Conservation (phyloP, 2,329 filamentous ascomycete species). For the Colletotrichum coccodes region DNA sequence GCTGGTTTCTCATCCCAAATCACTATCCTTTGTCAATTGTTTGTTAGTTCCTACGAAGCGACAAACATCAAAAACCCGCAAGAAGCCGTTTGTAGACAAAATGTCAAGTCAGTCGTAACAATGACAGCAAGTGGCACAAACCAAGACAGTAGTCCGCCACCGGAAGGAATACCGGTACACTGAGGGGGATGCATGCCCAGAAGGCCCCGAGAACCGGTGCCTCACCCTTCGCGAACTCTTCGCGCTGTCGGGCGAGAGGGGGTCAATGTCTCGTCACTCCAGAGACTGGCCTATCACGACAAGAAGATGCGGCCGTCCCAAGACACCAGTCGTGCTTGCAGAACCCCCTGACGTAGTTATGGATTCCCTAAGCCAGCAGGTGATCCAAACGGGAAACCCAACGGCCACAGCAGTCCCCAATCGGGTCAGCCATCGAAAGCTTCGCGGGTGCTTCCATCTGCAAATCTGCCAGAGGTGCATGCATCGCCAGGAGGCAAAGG, state of each 20-base stretch:
- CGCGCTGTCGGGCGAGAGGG: background rate
- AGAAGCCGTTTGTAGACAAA: background rate
- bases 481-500: constrained; percentile 6
- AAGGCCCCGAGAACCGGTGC: background rate
- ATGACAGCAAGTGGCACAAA: background rate
- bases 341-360: constrained; percentile 22
- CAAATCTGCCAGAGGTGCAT: constrained; percentile 27
- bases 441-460: background rate
- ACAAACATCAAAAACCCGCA: background rate
- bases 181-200: background rate
- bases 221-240: background rate
- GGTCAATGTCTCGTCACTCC: background rate
- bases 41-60: background rate
- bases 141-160: background rate
- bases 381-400: constrained; percentile 12
- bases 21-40: background rate
- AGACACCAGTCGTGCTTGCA: constrained; percentile 15
- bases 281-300: constrained; percentile 8
- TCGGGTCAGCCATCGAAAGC: constrained; percentile 28
- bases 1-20: too few relatives aligned
- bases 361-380: background rate
- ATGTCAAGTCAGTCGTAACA: background rate
- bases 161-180: background rate
- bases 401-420: background rate
- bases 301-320: background rate